Conservation (phyloP, 2,329 filamentous ascomycete genomes). For the Cadophora luteo-olivacea region DNA sequence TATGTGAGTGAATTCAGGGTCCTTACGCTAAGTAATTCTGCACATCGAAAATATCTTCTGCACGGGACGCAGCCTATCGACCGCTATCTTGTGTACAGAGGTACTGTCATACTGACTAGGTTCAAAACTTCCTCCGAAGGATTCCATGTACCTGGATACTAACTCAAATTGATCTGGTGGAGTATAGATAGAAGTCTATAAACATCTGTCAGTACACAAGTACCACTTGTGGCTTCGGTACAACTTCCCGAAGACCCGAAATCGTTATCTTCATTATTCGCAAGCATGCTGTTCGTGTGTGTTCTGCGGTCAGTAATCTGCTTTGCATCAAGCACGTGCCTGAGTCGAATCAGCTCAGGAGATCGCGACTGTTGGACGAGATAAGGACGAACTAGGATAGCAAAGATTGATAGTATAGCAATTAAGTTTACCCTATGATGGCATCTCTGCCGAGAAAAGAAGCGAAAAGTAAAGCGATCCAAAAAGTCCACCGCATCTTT, state of each 20-base stretch:
- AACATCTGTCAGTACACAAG: too few species aligned
- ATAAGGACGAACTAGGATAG: not conserved
- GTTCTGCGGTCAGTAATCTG: not conserved
- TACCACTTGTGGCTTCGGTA: not conserved
- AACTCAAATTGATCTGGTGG: too few species aligned
- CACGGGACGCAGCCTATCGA: not conserved
- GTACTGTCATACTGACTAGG: too few species aligned
- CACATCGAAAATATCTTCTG: not conserved
- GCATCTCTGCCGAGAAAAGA: not conserved
- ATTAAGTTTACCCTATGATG: not conserved
- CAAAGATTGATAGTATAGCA: not conserved
- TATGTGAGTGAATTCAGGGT: too few species aligned
- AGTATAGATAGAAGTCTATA: too few species aligned
- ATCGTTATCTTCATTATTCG: not conserved
- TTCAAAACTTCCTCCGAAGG: not conserved
- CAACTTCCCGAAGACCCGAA: not conserved
- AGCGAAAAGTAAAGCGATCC: not conserved
- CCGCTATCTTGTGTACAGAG: not conserved
- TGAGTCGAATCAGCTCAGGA: not conserved
- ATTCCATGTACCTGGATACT: conserved; percentile 3
- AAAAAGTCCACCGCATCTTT: not conserved
- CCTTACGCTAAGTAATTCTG: not conserved
- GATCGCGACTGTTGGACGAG: not conserved
- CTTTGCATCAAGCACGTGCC: not conserved
- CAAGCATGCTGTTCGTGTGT: not conserved